phyloP scores from a whole-genome alignment of 2,329 filamentous ascomycete species.

The Botrytis fabae region DNA sequence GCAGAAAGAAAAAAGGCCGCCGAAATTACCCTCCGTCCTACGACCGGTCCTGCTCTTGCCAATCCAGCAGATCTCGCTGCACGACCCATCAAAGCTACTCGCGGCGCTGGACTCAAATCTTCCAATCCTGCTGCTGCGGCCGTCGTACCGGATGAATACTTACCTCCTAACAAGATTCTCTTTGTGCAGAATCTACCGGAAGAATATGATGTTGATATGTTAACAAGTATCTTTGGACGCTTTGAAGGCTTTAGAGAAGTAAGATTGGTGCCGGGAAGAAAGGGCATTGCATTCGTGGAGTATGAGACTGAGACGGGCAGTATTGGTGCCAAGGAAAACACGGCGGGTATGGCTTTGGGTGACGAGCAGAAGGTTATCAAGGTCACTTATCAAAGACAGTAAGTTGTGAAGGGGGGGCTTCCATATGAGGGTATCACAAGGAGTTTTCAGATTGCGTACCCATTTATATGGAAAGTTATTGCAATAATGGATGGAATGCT shows the following conservation, averaged over 20 bases:
- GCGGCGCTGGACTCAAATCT: constrained; percentile 74
- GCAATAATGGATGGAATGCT: constrained; percentile 25
- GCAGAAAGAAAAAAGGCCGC: constrained; percentile 75
- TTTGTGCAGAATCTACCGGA: constrained; percentile 92
- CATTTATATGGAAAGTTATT: background rate
- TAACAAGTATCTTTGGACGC: constrained; percentile 78
- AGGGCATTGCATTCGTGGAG: constrained; percentile 92
- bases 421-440: background rate
- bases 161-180: constrained; percentile 95
- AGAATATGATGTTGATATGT: constrained; percentile 76
- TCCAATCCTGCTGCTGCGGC: constrained; percentile 66
- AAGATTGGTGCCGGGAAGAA: constrained; percentile 79
- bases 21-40: constrained; percentile 66
- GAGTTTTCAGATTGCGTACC: background rate
- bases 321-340: constrained; percentile 91
- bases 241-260: constrained; percentile 96
- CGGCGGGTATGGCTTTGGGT: constrained; percentile 78
- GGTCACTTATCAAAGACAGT: constrained; percentile 95
- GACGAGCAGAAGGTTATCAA: constrained; percentile 77
- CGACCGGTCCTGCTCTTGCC: constrained; percentile 42
- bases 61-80: constrained; percentile 47
- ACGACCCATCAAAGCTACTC: constrained; percentile 68
- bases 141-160: constrained; percentile 93
- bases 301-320: constrained; percentile 89
- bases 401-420: constrained; percentile 30